phyloP scores from a whole-genome alignment of 768 basidiomycete species.

The Collybia mongolica region DNA sequence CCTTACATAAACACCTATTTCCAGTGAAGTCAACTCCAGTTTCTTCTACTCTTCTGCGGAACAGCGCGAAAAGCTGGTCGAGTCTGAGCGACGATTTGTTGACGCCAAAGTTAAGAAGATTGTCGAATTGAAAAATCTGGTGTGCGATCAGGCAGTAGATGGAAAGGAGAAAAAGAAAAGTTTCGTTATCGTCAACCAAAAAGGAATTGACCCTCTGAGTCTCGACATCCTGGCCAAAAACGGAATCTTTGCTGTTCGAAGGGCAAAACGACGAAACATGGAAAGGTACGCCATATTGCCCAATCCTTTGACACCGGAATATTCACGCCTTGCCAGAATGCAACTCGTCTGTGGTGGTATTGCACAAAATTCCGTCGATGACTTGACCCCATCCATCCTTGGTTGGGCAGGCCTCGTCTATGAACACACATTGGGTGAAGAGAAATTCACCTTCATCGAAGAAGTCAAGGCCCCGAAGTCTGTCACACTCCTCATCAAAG shows the following conservation, averaged over 20 bases:
- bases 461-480: conserved; percentile 94
- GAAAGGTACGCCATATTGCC: conserved; percentile 63
- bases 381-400: conserved; percentile 85
- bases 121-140: conserved; percentile 92
- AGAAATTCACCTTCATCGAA: conserved; percentile 97
- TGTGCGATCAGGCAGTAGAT: conserved; percentile 91
- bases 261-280: conserved; percentile 99
- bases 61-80: conserved; percentile 97
- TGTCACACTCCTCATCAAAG: conserved; percentile 96
- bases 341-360: conserved; percentile 93
- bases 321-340: conserved; percentile 45
- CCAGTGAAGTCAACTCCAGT: conserved; percentile 96
- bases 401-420: conserved; percentile 99
- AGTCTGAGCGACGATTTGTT: conserved; percentile 92
- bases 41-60: conserved; percentile 99
- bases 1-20: conserved; percentile 17
- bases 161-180: conserved; percentile 77
- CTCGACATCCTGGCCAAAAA: conserved; percentile 96
- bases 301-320: conserved; percentile 3
- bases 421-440: conserved; percentile 98
- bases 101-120: conserved; percentile 96
- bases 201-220: conserved; percentile 97
- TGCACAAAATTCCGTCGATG: conserved; percentile 98
- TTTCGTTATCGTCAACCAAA: conserved; percentile 98
- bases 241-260: conserved; percentile 89